These are phyloP conservation scores for Chrysopogon serrulatus DNA, from an alignment of 176 grass and related monocot species.

Conservation along the genomic window DNA sequence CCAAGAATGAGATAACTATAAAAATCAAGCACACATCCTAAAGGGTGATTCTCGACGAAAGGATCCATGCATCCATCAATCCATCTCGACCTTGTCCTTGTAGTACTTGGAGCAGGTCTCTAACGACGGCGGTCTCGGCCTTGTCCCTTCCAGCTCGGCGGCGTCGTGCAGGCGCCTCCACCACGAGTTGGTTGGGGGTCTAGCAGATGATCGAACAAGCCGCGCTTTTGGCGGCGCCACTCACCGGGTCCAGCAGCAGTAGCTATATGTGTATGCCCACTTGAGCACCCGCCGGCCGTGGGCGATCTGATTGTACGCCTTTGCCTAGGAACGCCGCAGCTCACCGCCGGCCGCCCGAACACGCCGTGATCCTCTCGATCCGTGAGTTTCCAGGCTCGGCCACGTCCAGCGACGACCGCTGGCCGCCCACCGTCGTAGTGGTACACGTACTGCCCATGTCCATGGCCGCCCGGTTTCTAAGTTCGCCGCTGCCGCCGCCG, in stretches of 20 bases:
- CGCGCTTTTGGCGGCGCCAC: background rate
- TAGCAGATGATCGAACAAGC: background rate
- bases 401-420: background rate
- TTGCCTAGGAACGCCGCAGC: background rate
- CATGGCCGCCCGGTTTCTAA: background rate
- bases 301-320: background rate
- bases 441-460: conserved; percentile 18
- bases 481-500: no score
- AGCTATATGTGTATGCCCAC: background rate
- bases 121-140: background rate
- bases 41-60: no score
- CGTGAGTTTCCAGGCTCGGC: background rate
- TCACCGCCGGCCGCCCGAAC: no score
- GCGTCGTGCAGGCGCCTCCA: background rate
- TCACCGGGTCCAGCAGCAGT: background rate
- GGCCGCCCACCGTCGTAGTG: conserved; percentile 34
- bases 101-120: background rate
- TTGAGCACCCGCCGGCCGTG: background rate
- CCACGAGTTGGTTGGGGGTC: background rate
- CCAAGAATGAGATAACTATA: no score
- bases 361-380: background rate
- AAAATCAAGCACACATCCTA: no score
- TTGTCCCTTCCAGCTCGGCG: background rate
- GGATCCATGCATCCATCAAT: no score
- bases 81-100: background rate